phyloP scores from a whole-genome alignment of 1,139 yeast genomes.

The Meyerozyma smithsonii region DNA sequence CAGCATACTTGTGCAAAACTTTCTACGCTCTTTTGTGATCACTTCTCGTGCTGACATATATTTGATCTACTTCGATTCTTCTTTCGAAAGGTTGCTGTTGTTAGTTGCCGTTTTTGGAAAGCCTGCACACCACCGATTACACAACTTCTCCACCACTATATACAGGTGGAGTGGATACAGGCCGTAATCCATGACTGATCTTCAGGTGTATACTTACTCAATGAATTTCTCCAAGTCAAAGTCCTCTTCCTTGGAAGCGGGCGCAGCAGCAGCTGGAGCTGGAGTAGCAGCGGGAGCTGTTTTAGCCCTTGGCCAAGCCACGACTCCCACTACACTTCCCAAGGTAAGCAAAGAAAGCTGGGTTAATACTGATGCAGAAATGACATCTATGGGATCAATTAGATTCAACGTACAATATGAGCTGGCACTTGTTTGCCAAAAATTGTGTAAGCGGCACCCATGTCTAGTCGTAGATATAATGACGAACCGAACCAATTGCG shows the following conservation, averaged over 20 bases:
- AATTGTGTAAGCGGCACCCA: constrained; percentile 62
- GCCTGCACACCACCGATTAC: too few relatives aligned
- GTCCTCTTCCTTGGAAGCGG: constrained; percentile 43
- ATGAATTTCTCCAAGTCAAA: constrained; percentile 58
- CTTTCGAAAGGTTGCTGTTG: constrained; percentile 3
- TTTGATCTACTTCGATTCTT: constrained; percentile 1
- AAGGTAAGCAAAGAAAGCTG: constrained; percentile 44
- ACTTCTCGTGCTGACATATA: too few relatives aligned
- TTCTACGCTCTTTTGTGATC: too few relatives aligned
- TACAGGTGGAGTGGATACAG: too few relatives aligned
- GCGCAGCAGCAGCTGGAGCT: constrained; percentile 21
- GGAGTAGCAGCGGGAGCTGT: constrained; percentile 28
- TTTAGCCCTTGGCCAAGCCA: constrained; percentile 37
- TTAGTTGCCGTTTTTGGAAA: not conserved
- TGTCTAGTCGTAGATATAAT: constrained; percentile 15
- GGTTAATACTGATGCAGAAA: not conserved
- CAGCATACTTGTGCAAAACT: too few relatives aligned
- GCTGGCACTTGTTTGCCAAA: constrained; percentile 63
- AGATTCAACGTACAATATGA: constrained; percentile 48
- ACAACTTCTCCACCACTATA: too few relatives aligned
- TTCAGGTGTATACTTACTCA: constrained; percentile 35
- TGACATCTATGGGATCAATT: not conserved
- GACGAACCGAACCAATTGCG: not conserved
- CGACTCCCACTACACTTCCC: constrained; percentile 42
- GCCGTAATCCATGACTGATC: not conserved